Base-by-base conservation (phyloP, 176 grass and related monocot species). In the Oryza nivara region DNA sequence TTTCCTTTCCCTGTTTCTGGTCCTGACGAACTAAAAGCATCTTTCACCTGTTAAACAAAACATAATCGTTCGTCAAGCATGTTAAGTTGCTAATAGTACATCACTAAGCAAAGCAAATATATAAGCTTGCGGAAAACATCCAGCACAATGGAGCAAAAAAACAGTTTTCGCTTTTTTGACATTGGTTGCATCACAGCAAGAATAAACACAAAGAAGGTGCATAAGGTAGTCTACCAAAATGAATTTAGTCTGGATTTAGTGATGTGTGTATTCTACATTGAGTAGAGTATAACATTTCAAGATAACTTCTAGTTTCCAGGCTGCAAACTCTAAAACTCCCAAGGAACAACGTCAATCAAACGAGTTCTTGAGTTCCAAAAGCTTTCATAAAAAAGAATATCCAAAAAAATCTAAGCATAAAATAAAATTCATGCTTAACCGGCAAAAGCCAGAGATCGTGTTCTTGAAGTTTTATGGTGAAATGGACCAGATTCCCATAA, bases 1-100 rank as follows among this genome's bases (percentile, higher is more conserved):
- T 95, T 98, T 41, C 93, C 91, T 82, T 98, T 98, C 60, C 96
- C 96, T 15, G 96, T 94, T 65, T 95, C 96, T 45, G 86, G 91
- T 65, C 90, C 86, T 35, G 89, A 88, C 52, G 91, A 95, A 71
- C 85, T 91, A 79, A 98, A 93, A 20, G 80, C 91, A 52, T 89
- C 96, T 87, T 98, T 98, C 23, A 89, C 91, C 93, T 98, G 64
- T 79, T 48, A 22, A 40, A 86, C 83, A 58, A 58, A 58, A n/a
- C 36, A 76, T 17, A 67, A 68, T 80, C 20, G 22, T 11, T 71
- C 46, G 58, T 77, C 44, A 76, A 45, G 13, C 75, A 65, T 80
- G 76, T 22, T 70, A 26, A 79, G 9, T 32, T 49, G 44, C 66
- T 22, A n/a, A 77, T 23, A 72, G 20, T 26, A 22, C 28, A 51